These are phyloP conservation scores for Begonia peltatifolia DNA, from an alignment of 306 rosid species.

Conservation along the genomic window DNA sequence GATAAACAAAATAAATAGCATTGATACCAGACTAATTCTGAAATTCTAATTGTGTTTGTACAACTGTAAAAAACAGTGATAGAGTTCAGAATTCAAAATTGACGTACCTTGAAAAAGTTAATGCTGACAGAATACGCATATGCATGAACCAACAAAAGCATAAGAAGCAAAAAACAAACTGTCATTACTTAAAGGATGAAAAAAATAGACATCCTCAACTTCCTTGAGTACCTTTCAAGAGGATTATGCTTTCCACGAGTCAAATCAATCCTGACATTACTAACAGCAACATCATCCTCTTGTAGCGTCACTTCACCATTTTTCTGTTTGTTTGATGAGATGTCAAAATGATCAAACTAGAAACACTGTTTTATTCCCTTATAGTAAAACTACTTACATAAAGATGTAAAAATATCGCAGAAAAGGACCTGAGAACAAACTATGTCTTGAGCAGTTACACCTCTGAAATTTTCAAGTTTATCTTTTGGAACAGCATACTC, in stretches of 20 bases:
- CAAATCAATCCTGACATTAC: conserved; percentile 83
- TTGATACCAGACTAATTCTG: too few species aligned
- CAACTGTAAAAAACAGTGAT: not conserved
- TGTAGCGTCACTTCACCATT: conserved; percentile 62
- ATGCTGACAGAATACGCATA: conserved; percentile 49
- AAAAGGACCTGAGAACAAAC: conserved; percentile 72
- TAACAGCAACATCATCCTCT: conserved; percentile 75
- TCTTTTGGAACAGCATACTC: conserved; percentile 93
- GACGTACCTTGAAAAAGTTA: conserved; percentile 72
- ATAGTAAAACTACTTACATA: not conserved
- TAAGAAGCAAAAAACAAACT: not conserved
- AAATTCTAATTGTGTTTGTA: too few species aligned
- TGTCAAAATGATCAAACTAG: conserved; percentile 4
- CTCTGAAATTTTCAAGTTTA: conserved; percentile 56
- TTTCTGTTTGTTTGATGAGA: conserved; percentile 24
- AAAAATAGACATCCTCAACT: not conserved
- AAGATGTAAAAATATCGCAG: not conserved
- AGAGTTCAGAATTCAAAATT: conserved; percentile 2
- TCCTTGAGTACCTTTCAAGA: conserved; percentile 55
- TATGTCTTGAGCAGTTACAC: conserved; percentile 83
- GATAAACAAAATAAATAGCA: too few species aligned
- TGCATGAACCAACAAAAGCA: conserved; percentile 21
- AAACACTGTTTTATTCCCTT: conserved; percentile 1
- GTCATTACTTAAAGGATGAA: conserved; percentile 1
- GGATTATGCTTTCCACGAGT: conserved; percentile 84